Evolutionary conservation across 1,284 basidiomycete species (phyloP).

Genomic region (Ustilago xerochloae): DNA sequence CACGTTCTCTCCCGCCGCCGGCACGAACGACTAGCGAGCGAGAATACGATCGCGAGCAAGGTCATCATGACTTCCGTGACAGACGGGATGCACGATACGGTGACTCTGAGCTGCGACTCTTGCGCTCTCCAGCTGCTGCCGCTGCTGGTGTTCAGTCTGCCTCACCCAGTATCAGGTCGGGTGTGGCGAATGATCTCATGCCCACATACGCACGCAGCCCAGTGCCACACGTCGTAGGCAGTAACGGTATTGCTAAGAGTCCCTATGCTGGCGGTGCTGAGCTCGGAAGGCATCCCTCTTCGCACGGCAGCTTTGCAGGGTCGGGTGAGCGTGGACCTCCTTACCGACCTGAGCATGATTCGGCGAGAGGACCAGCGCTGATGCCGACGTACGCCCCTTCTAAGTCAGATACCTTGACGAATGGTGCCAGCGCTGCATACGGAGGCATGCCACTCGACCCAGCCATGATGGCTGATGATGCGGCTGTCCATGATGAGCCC

Average conservation of each 20-base stretch:
- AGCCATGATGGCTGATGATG: conserved; percentile 43
- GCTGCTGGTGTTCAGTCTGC: conserved; percentile 6
- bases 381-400: conserved; percentile 23
- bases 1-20: conserved; percentile 20
- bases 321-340: conserved; percentile 13
- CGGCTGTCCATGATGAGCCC: conserved; percentile 25
- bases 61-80: conserved; percentile 13
- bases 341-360: conserved; percentile 4
- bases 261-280: conserved; percentile 18
- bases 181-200: conserved; percentile 20
- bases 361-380: conserved; percentile 8
- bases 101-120: conserved; percentile 11
- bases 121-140: conserved; percentile 21
- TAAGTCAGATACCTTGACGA: conserved; percentile 5
- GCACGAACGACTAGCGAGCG: conserved; percentile 14
- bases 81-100: conserved; percentile 15
- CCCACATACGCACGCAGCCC: conserved; percentile 22
- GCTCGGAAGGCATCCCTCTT: background rate
- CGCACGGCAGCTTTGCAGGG: conserved; percentile 13
- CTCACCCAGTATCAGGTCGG: conserved; percentile 22
- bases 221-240: conserved; percentile 5
- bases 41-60: conserved; percentile 33
- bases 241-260: conserved; percentile 15
- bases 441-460: conserved; percentile 23
- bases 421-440: conserved; percentile 1